Evolutionary conservation across 139 green algal genomes (phyloP).

Genomic region (Astrephomene gubernaculifera): DNA sequence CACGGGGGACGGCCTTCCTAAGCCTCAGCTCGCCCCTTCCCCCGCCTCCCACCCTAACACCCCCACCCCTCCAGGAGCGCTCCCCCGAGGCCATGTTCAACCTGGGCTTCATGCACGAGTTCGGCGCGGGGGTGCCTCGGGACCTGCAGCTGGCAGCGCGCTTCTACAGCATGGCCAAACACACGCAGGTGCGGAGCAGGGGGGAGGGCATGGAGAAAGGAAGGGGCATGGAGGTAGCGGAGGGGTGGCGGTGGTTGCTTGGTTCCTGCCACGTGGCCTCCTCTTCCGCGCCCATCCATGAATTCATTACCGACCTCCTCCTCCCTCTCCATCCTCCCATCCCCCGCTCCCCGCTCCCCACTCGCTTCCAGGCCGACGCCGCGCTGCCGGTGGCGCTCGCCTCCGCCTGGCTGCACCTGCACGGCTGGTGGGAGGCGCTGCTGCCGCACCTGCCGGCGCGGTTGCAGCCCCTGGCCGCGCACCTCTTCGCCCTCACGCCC

Average conservation of each 20-base stretch:
- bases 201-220: background rate
- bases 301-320: no score
- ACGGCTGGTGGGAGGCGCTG: slow-evolving; percentile 48
- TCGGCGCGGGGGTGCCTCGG: slow-evolving; percentile 82
- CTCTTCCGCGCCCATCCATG: no score
- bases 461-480: background rate
- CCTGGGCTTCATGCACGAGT: slow-evolving; percentile 94
- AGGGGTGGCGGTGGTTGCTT: no score
- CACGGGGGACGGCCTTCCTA: no score
- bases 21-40: no score
- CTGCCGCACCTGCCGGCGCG: slow-evolving; percentile 24
- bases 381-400: slow-evolving; percentile 57
- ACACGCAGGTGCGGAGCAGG: slow-evolving; percentile 44
- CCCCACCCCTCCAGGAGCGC: slow-evolving; percentile 47
- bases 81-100: slow-evolving; percentile 93
- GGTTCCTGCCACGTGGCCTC: no score
- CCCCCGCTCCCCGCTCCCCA: background rate
- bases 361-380: slow-evolving; percentile 45
- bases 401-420: slow-evolving; percentile 55
- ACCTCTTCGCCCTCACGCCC: slow-evolving; percentile 34
- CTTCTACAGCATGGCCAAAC: slow-evolving; percentile 74
- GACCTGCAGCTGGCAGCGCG: slow-evolving; percentile 68
- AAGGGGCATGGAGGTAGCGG: background rate
- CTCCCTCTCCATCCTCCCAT: background rate
- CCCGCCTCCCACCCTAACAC: no score